Evolutionary conservation across 108 stramenopile genomes (phyloP).

Genomic region (Craspedostauros australis): DNA sequence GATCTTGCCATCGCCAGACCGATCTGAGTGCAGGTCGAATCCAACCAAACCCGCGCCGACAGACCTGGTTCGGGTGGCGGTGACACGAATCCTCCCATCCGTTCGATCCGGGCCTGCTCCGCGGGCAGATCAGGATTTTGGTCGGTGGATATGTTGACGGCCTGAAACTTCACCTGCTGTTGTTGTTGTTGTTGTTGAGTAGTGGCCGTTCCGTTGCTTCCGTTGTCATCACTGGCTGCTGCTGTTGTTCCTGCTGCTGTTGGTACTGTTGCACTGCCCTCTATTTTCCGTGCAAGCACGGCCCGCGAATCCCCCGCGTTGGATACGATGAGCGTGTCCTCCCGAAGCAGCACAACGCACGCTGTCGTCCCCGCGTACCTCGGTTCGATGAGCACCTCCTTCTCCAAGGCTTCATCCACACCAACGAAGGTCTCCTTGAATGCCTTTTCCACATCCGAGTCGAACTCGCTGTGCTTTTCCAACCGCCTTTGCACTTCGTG

Average conservation of each 20-base stretch:
- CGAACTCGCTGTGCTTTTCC: slow-evolving; percentile 51
- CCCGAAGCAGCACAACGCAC: slow-evolving; percentile 72
- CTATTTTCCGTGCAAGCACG: slow-evolving; percentile 54
- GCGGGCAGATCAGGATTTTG: slow-evolving; percentile 88
- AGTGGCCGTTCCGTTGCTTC: no score
- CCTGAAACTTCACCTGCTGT: slow-evolving; percentile 19
- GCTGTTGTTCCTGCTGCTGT: not conserved
- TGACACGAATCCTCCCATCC: slow-evolving; percentile 87
- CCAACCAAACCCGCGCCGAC: slow-evolving; percentile 89
- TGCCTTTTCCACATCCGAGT: slow-evolving; percentile 44
- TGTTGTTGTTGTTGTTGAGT: not conserved
- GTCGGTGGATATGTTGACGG: slow-evolving; percentile 72
- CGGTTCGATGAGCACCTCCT: slow-evolving; percentile 64
- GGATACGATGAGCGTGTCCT: slow-evolving; percentile 67
- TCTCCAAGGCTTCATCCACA: slow-evolving; percentile 70
- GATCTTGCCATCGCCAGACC: slow-evolving; percentile 93
- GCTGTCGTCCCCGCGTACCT: slow-evolving; percentile 90
- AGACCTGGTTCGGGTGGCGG: slow-evolving; percentile 88
- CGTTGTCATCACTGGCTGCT: no score
- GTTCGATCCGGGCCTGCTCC: slow-evolving; percentile 75
- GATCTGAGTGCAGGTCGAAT: slow-evolving; percentile 84
- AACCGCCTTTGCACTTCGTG: slow-evolving; percentile 67
- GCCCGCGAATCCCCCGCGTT: slow-evolving; percentile 93
- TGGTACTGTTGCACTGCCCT: not conserved
- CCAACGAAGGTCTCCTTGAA: slow-evolving; percentile 72